phyloP scores from a whole-genome alignment of 129 eudicot genomes.

The Ambrosia artemisiifolia region DNA sequence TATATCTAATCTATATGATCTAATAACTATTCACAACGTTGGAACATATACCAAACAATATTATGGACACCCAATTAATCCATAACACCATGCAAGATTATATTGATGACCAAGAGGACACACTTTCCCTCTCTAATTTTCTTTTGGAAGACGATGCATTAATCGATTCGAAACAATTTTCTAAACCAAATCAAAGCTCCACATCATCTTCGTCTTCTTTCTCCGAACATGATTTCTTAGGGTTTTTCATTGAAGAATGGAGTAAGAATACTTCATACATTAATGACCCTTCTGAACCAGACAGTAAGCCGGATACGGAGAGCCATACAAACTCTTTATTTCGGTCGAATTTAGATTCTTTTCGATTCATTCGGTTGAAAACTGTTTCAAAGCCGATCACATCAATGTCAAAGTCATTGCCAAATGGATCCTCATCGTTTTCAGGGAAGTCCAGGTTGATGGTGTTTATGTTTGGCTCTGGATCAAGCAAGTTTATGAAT shows the following conservation, averaged over 20 bases:
- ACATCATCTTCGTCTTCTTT: slow-evolving; percentile 21
- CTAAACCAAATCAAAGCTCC: slow-evolving; percentile 4
- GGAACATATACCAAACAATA: neutral
- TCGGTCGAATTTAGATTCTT: slow-evolving; percentile 31
- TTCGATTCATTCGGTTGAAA: slow-evolving; percentile 20
- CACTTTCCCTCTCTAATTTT: slow-evolving; percentile 31
- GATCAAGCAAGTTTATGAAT: slow-evolving; percentile 30
- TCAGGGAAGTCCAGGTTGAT: slow-evolving; percentile 38
- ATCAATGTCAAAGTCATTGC: slow-evolving; percentile 32
- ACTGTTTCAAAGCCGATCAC: neutral
- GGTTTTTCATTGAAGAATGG: slow-evolving; percentile 34
- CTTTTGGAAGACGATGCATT: slow-evolving; percentile 14
- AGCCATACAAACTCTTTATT: slow-evolving; percentile 9
- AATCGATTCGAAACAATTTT: neutral
- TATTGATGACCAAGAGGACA: slow-evolving; percentile 24
- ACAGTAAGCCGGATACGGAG: neutral
- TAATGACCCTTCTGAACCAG: neutral
- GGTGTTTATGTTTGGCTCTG: slow-evolving; percentile 44
- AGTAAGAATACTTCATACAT: neutral
- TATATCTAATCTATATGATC: neutral
- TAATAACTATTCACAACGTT: neutral
- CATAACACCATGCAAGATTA: slow-evolving; percentile 23
- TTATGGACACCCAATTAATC: neutral
- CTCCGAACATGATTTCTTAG: slow-evolving; percentile 21
- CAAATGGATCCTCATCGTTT: slow-evolving; percentile 24